Conservation (phyloP, 495 filamentous ascomycete genomes). For the Tetracladium marchalianum region DNA sequence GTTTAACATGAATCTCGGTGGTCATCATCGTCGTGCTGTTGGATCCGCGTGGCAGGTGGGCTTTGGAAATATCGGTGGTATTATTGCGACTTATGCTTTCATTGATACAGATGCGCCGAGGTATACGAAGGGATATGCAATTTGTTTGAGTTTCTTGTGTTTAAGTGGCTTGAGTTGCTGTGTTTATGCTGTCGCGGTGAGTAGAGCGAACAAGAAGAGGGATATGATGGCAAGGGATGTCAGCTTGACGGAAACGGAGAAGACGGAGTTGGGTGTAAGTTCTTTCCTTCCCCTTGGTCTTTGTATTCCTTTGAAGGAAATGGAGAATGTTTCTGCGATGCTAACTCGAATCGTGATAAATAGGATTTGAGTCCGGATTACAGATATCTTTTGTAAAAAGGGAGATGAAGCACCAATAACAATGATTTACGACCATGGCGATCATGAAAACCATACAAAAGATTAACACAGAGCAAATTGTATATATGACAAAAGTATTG, state of each 20-base stretch:
- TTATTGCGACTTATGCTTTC: constrained; percentile 83
- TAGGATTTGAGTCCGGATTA: constrained; percentile 24
- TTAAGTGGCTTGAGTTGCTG: constrained; percentile 51
- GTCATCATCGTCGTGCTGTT: constrained; percentile 74
- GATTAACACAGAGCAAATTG: too few relatives aligned
- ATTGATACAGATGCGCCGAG: constrained; percentile 56
- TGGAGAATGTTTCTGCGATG: too few relatives aligned
- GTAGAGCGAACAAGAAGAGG: constrained; percentile 55
- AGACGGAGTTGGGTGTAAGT: constrained; percentile 54
- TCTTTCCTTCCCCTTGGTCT: background rate
- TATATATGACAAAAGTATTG: too few relatives aligned
- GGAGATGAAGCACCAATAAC: too few relatives aligned
- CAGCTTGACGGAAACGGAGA: constrained; percentile 60
- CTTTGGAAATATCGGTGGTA: constrained; percentile 91
- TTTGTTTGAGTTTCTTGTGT: constrained; percentile 66
- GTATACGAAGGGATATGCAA: constrained; percentile 67
- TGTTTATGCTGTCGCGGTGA: constrained; percentile 49
- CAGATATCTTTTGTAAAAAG: constrained; percentile 16
- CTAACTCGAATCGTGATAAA: background rate
- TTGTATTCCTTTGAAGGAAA: too few relatives aligned
- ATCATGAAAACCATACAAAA: too few relatives aligned
- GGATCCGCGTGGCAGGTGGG: constrained; percentile 85
- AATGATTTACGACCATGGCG: too few relatives aligned
- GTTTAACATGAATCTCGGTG: constrained; percentile 88
- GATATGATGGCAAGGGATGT: constrained; percentile 40